Percentiles rank a stretch among this genome's conserved stretches.
phyloP scores from a whole-genome alignment of 345 rosid species.

The Geranium brycei region DNA sequence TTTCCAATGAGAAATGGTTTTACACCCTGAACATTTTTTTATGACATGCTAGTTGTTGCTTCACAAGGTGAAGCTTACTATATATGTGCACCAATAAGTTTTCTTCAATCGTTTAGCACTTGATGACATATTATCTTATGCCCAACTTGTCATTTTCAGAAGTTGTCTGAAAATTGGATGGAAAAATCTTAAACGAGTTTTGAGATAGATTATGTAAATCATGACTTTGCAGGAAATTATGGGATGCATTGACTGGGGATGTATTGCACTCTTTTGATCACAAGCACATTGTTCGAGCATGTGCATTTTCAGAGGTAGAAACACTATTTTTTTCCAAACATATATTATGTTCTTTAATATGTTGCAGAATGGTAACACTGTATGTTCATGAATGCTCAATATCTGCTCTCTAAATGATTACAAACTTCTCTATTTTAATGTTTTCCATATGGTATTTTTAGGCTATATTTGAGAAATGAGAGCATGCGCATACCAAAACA shows the following conservation, averaged over 20 bases:
- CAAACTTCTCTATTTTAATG: no score
- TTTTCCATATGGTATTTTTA: no score
- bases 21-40: neutral
- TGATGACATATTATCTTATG: neutral
- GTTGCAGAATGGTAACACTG: neutral
- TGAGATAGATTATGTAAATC: neutral
- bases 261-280: constrained; percentile 82
- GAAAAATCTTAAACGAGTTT: no score
- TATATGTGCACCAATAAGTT: no score
- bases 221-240: constrained; percentile 44
- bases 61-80: neutral
- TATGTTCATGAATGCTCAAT: no score
- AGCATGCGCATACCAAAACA: no score
- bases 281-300: constrained; percentile 86
- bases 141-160: no score
- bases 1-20: neutral
- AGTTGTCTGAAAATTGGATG: no score
- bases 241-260: constrained; percentile 91
- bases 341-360: neutral
- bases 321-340: no score
- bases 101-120: neutral
- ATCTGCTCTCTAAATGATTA: no score
- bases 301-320: constrained; percentile 74
- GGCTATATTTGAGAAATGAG: no score
- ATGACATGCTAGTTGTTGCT: neutral